These are phyloP conservation scores for Zygoascus hellenicus DNA, from an alignment of 1,139 yeast species.

Conservation along the genomic window DNA sequence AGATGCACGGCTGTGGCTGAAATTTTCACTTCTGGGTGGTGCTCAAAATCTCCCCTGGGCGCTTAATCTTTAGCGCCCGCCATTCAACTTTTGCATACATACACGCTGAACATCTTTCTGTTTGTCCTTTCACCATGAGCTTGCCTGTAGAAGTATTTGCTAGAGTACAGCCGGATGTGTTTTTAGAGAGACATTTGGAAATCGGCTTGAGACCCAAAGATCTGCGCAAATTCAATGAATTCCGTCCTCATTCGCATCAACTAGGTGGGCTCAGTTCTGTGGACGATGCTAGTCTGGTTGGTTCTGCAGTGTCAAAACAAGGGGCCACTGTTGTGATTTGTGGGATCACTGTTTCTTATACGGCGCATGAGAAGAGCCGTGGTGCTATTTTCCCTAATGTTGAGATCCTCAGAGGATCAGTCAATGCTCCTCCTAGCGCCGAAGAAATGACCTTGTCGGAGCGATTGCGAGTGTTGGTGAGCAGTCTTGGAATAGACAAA, in stretches of 20 bases:
- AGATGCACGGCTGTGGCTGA: too few species aligned
- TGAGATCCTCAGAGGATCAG: constrained; percentile 44
- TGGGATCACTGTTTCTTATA: constrained; percentile 65
- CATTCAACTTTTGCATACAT: too few species aligned
- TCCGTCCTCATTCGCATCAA: constrained; percentile 49
- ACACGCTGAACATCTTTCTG: background rate
- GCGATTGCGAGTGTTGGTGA: constrained; percentile 47
- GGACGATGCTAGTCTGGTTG: constrained; percentile 36
- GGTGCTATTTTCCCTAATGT: constrained; percentile 67
- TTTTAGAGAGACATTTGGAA: constrained; percentile 75
- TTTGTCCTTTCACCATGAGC: too few species aligned
- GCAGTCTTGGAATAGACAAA: constrained; percentile 26
- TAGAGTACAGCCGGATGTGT: constrained; percentile 78
- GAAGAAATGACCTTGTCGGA: constrained; percentile 86
- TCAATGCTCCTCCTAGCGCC: constrained; percentile 61
- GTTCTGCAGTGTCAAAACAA: constrained; percentile 64
- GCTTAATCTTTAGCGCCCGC: too few species aligned
- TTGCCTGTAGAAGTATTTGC: constrained; percentile 83
- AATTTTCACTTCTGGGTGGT: too few species aligned
- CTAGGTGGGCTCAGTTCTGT: constrained; percentile 34
- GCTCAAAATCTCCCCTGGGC: too few species aligned
- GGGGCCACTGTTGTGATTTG: constrained; percentile 77
- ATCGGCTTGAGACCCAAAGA: constrained; percentile 57
- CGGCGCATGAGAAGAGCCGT: constrained; percentile 32
- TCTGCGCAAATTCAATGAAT: constrained; percentile 64